Conservation (phyloP, 2,329 filamentous ascomycete species). For the Phyllosticta capitalensis region DNA sequence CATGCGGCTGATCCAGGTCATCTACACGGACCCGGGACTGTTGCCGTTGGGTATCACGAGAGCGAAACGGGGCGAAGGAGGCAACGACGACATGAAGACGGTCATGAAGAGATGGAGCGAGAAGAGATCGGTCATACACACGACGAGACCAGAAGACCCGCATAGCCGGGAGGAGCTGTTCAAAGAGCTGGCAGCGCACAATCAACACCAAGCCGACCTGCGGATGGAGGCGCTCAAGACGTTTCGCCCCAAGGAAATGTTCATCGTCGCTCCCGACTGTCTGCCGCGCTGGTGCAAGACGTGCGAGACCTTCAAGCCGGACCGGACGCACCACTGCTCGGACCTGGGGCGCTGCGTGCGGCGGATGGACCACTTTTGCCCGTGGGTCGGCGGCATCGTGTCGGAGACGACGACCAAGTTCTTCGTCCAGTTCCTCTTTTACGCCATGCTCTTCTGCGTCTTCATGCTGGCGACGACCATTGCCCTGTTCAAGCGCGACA, state of each 20-base stretch:
- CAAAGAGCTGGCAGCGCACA: neutral
- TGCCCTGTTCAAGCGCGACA: conserved; percentile 45
- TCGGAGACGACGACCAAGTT: conserved; percentile 83
- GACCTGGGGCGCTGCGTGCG: conserved; percentile 71
- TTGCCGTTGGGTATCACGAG: conserved; percentile 39
- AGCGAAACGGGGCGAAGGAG: conserved; percentile 14
- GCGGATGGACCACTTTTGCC: conserved; percentile 95
- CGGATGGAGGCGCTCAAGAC: conserved; percentile 5
- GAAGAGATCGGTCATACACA: neutral
- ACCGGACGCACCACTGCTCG: conserved; percentile 77
- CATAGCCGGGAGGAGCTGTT: neutral
- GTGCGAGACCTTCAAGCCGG: conserved; percentile 81
- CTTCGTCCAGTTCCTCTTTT: conserved; percentile 79
- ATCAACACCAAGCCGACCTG: neutral
- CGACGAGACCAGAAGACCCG: neutral
- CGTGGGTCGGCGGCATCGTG: conserved; percentile 90
- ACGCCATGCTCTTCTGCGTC: conserved; percentile 58
- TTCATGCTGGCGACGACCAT: conserved; percentile 55
- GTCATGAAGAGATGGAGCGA: conserved; percentile 2
- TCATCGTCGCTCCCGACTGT: conserved; percentile 74
- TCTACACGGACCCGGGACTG: conserved; percentile 63
- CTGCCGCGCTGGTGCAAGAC: conserved; percentile 77
- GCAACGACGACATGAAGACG: conserved; percentile 10
- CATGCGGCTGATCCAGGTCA: conserved; percentile 57
- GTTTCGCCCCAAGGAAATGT: conserved; percentile 76